phyloP scores from a whole-genome alignment of 2,329 filamentous ascomycete genomes.

The Botryotinia calthae region DNA sequence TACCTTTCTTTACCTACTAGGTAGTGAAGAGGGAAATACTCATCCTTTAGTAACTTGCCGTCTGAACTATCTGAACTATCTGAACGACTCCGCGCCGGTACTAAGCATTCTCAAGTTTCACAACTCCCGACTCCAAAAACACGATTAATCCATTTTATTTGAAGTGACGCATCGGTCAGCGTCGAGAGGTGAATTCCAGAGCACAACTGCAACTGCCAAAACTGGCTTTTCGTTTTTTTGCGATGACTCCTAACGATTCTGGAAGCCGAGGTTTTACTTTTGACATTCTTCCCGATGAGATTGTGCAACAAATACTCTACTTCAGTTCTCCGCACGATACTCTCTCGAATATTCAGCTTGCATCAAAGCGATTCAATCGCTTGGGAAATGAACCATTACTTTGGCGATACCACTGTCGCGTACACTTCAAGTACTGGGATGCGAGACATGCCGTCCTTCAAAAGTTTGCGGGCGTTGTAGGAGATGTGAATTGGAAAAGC shows the following conservation, averaged over 20 bases:
- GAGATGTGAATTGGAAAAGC: conserved; percentile 69
- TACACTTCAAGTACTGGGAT: conserved; percentile 73
- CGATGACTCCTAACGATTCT: neutral
- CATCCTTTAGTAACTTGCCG: neutral
- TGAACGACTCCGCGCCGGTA: neutral
- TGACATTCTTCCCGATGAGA: conserved; percentile 65
- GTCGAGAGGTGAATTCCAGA: neutral
- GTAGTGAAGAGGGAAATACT: neutral
- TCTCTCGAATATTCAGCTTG: conserved; percentile 47
- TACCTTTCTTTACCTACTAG: neutral
- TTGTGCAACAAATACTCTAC: conserved; percentile 74
- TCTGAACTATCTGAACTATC: neutral
- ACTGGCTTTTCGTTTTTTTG: neutral
- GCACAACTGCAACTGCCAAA: neutral
- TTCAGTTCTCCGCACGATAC: conserved; percentile 57
- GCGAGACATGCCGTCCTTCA: conserved; percentile 56
- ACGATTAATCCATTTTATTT: neutral
- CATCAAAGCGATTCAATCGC: conserved; percentile 62
- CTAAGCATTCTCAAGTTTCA: neutral
- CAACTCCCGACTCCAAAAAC: neutral
- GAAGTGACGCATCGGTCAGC: neutral
- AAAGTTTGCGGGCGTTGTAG: conserved; percentile 53
- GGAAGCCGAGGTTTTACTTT: conserved; percentile 1
- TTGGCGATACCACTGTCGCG: conserved; percentile 74
- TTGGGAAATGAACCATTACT: conserved; percentile 70